Conservation (phyloP, 768 basidiomycete species). For the Termitomyces sp. region DNA sequence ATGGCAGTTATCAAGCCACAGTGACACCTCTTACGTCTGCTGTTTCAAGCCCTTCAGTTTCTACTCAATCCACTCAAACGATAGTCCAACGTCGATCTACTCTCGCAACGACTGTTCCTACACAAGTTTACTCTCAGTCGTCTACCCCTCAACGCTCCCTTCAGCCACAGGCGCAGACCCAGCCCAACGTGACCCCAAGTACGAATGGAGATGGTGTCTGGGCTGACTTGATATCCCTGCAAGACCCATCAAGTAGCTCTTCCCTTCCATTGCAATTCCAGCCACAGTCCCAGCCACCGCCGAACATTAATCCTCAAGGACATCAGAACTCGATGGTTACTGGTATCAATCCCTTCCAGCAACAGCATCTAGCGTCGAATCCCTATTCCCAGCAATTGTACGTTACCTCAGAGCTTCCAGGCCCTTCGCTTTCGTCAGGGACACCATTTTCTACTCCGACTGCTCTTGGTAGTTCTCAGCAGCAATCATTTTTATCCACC, state of each 20-base stretch:
- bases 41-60: conserved; percentile 8
- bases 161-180: conserved; percentile 17
- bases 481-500: conserved; percentile 17
- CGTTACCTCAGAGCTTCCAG: conserved; percentile 4
- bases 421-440: conserved; percentile 1
- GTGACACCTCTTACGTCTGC: conserved; percentile 18
- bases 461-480: conserved; percentile 5
- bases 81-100: conserved; percentile 14
- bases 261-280: conserved; percentile 49
- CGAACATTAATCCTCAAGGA: conserved; percentile 3
- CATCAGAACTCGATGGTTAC: conserved; percentile 18
- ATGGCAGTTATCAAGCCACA: conserved; percentile 5
- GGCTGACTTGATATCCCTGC: conserved; percentile 51
- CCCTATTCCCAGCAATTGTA: conserved; percentile 21
- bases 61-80: not conserved
- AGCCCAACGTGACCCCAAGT: conserved; percentile 11
- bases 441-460: not conserved
- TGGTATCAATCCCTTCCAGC: conserved; percentile 22
- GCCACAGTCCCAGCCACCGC: conserved; percentile 4
- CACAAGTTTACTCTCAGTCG: not conserved
- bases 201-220: conserved; percentile 41
- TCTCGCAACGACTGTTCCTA: conserved; percentile 12
- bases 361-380: conserved; percentile 19
- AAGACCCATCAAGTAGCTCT: conserved; percentile 35
- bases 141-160: conserved; percentile 15